Percentiles rank a stretch among this genome's conserved stretches.
phyloP scores from a whole-genome alignment of 306 rosid species.

The Cucumis cinereus region DNA sequence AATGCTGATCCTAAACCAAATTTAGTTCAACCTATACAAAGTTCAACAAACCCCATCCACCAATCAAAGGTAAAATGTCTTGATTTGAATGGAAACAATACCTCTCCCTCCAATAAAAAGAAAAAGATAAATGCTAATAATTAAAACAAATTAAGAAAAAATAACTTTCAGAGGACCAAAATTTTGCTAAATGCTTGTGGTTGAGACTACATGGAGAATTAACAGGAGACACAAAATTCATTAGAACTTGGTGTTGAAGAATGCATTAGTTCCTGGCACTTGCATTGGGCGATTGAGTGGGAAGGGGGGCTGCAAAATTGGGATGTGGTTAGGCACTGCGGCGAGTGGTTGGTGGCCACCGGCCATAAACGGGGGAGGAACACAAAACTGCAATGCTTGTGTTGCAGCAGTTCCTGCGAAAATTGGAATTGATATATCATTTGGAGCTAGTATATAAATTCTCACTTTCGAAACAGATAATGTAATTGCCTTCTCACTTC shows the following conservation, averaged over 20 bases:
- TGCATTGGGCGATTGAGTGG: slow-evolving; percentile 34
- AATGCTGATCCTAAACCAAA: background rate
- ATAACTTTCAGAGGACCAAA: background rate
- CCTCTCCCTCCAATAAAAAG: background rate
- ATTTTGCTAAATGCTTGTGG: slow-evolving; percentile 2
- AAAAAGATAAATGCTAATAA: background rate
- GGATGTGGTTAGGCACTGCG: slow-evolving; percentile 43
- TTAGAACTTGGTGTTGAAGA: slow-evolving; percentile 29
- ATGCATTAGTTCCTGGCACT: slow-evolving; percentile 44
- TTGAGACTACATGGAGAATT: background rate
- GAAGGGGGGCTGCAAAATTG: slow-evolving; percentile 43
- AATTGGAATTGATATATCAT: background rate
- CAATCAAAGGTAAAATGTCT: slow-evolving; percentile 1
- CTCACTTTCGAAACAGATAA: background rate
- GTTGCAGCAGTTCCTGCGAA: slow-evolving; percentile 39
- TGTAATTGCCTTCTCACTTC: background rate
- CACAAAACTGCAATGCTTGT: slow-evolving; percentile 48
- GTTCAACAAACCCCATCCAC: background rate
- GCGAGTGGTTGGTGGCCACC: slow-evolving; percentile 44
- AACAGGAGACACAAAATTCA: slow-evolving; percentile 7
- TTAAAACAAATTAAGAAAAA: background rate
- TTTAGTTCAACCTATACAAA: background rate
- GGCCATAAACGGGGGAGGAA: slow-evolving; percentile 40
- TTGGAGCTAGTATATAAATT: background rate
- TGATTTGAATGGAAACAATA: background rate